Base-by-base conservation (phyloP, 1,139 yeast genomes). In the Yamadazyma taylorii region DNA sequence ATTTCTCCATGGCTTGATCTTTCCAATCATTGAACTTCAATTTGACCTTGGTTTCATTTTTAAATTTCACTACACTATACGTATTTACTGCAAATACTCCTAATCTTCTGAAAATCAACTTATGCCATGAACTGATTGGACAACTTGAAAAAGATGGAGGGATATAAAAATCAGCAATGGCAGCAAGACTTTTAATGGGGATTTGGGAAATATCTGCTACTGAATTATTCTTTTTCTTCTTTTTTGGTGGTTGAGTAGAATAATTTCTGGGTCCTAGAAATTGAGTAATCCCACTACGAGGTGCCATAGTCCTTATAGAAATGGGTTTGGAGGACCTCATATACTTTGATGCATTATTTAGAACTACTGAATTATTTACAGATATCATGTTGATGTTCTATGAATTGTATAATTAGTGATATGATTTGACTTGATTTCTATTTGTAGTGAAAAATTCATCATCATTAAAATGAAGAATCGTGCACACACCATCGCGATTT, bases 31-130 rank as follows among this genome's bases (percentile, higher is more conserved):
- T 62, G 50, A 71, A 69, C 36, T 57, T 55, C 37, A 67, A 56
- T 39, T 62, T 61, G 39, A 62, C 53, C 24, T 66, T 63, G 19
- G 73, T 65, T 40, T 71, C 76, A 39, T 62, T 58, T 52, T 61
- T 68, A 50, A 54, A 71, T 45, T 68, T 68, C 35, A 67, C 65
- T 14, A 69, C 58, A 45, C 61, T 60, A 47, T 68, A 69, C 7
- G 77, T 71, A 50, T 69, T 71, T 36, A 67, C 57, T 16, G 66
- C 75, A 46, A 69, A 68, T 15, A 61, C 50, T n/a, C 71, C 71
- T 35, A 69, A 44, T 39, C 74, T 53, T 47, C 74, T 57, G 43
- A 65, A 50, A 1, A 69, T 32, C 36, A 70, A 55, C 41, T 56
- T 59, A 39, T 56, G 72, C 77, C 77, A 71, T 39, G 63, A 57